phyloP scores from a whole-genome alignment of 1,284 basidiomycete species.

The Heliocybe sulcata region DNA sequence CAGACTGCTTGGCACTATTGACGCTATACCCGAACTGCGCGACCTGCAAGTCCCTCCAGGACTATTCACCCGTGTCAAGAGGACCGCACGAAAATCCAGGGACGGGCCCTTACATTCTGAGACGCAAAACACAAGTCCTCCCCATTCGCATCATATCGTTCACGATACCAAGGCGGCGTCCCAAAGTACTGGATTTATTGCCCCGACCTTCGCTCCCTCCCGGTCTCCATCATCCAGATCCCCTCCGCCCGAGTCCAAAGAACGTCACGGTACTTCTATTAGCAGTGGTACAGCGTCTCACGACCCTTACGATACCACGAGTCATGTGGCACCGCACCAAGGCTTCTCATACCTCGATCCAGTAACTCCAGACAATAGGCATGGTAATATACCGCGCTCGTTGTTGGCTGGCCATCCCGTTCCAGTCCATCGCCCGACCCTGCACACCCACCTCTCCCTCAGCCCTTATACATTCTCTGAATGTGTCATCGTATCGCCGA shows the following conservation, averaged over 20 bases:
- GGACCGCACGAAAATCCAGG: not conserved
- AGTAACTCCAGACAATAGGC: not conserved
- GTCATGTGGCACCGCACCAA: not conserved
- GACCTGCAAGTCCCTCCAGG: conserved; percentile 47
- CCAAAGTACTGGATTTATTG: not conserved
- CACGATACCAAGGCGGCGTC: not conserved
- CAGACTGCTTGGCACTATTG: conserved; percentile 46
- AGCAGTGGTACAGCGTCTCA: not conserved
- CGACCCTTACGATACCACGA: not conserved
- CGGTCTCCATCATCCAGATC: not conserved
- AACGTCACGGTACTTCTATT: not conserved
- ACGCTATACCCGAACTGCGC: conserved; percentile 47
- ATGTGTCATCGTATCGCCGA: not conserved
- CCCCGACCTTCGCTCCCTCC: not conserved
- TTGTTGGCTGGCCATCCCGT: not conserved
- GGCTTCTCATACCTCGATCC: not conserved
- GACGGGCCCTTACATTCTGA: not conserved
- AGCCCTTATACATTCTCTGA: not conserved
- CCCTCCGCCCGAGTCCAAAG: not conserved
- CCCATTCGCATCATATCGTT: not conserved
- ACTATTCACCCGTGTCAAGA: conserved; percentile 36
- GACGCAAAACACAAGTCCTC: not conserved
- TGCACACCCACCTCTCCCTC: not conserved
- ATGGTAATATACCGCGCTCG: not conserved
- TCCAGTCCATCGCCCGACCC: not conserved